These are phyloP conservation scores for Mortierella sp. DNA, from an alignment of 371 early-diverging fungal species.

Conservation along the genomic window DNA sequence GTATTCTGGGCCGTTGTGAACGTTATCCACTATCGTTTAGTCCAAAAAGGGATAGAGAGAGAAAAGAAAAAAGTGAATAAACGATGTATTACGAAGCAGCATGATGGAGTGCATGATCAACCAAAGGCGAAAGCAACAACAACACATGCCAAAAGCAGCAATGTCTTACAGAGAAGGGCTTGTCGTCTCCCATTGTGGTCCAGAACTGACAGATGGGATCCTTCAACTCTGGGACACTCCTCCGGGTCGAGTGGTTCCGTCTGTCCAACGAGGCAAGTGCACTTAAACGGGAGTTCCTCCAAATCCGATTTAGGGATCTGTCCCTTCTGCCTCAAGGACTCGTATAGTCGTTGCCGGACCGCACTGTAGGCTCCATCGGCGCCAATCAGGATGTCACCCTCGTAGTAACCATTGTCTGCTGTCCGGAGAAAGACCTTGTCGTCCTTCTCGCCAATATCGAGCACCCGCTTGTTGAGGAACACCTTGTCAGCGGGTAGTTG, in stretches of 20 bases:
- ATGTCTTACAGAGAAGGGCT: not conserved
- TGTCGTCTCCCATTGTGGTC: not conserved
- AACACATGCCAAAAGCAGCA: not conserved
- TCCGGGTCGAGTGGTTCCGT: conserved; percentile 6
- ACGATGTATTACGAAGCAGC: not conserved
- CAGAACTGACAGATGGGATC: conserved; percentile 9
- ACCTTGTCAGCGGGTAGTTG: not conserved
- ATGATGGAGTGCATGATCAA: not conserved
- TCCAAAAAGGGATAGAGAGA: not conserved
- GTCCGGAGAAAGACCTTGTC: conserved; percentile 1
- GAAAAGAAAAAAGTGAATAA: not conserved
- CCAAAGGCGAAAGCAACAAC: not conserved
- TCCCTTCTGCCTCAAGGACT: not conserved
- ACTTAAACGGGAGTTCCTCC: not conserved
- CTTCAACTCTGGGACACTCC: not conserved
- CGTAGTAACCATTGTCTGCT: conserved; percentile 6
- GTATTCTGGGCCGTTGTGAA: not conserved
- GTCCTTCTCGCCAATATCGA: conserved; percentile 5
- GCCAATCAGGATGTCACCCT: conserved; percentile 22
- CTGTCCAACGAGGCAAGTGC: conserved; percentile 13
- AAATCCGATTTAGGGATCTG: conserved; percentile 6
- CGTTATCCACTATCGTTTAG: not conserved
- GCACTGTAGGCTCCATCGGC: conserved; percentile 28
- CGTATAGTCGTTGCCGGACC: conserved; percentile 11
- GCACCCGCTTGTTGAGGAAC: conserved; percentile 11